Evolutionary conservation across 352 stramenopile species (phyloP).

Genomic region (Poterioochromonas sp.): DNA sequence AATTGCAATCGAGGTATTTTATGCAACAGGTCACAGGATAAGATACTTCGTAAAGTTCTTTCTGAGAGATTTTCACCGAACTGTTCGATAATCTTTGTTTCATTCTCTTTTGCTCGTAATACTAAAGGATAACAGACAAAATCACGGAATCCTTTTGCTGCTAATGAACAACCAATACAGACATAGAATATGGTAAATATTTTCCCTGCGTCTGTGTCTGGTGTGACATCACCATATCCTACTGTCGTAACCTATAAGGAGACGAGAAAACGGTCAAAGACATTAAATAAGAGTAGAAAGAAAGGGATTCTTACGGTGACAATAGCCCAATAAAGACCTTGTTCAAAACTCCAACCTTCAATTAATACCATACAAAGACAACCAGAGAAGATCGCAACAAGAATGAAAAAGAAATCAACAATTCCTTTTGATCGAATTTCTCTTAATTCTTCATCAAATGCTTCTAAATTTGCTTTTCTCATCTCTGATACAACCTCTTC

Average conservation of each 20-base stretch:
- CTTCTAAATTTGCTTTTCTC: not conserved
- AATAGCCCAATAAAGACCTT: conserved; percentile 30
- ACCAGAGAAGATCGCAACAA: not conserved
- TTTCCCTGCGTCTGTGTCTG: conserved; percentile 34
- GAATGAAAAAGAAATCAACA: not conserved
- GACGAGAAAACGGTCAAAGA: no score
- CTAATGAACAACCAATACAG: conserved; percentile 19
- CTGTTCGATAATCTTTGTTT: not conserved
- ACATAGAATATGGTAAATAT: conserved; percentile 44
- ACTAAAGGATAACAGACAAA: conserved; percentile 2
- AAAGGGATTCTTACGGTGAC: no score
- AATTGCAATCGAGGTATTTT: not conserved
- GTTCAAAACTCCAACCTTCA: conserved; percentile 9
- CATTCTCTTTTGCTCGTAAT: conserved; percentile 15
- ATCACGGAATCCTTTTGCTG: conserved; percentile 37
- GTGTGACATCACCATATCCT: conserved; percentile 44
- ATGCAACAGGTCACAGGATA: conserved; percentile 1
- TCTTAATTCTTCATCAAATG: conserved; percentile 7
- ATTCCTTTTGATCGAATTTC: conserved; percentile 6
- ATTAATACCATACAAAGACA: not conserved
- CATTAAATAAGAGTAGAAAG: conserved; percentile 36
- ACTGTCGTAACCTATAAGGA: conserved; percentile 45
- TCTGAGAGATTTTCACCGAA: conserved; percentile 1
- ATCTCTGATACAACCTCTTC: not conserved
- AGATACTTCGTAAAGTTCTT: not conserved